A percentile compares a stretch with the other conserved stretches of the same genome.
These are phyloP conservation scores for Vaccinium myrtillus DNA, from an alignment of 148 eudicot genomes.

Conservation along the genomic window DNA sequence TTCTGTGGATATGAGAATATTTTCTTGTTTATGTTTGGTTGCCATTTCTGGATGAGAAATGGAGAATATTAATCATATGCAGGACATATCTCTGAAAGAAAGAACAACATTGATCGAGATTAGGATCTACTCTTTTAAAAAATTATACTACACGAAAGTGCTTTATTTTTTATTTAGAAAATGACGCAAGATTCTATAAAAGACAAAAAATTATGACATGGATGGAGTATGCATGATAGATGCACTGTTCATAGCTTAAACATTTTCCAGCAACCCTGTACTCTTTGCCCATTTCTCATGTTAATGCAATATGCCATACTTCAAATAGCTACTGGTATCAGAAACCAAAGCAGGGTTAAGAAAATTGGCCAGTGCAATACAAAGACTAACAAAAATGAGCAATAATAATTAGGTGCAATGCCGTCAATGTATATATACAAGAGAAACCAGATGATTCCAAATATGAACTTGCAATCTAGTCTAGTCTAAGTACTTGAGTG, in stretches of 20 bases:
- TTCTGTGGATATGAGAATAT: no score
- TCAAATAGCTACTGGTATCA: not conserved
- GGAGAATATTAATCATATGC: not conserved
- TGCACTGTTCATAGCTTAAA: not conserved
- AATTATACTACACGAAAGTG: no score
- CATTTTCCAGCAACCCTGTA: not conserved
- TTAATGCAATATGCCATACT: not conserved
- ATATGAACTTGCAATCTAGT: not conserved
- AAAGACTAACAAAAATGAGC: not conserved
- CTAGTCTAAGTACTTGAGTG: not conserved
- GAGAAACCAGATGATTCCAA: slow-evolving; percentile 6
- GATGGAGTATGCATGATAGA: not conserved
- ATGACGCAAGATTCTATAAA: not conserved
- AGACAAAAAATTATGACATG: not conserved
- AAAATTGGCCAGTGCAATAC: not conserved
- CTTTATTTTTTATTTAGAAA: not conserved
- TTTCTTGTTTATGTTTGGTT: slow-evolving; percentile 55
- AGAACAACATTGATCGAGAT: not conserved
- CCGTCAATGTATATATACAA: not conserved
- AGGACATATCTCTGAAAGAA: no score
- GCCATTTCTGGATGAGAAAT: no score
- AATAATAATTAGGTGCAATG: not conserved
- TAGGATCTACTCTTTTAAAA: not conserved
- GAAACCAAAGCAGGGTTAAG: not conserved
- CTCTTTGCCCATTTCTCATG: slow-evolving; percentile 26